Evolutionary conservation across 106 monocot species (phyloP), one percentile per base, ranked within the genome.

Genomic region (Ottelia alismoides): DNA sequence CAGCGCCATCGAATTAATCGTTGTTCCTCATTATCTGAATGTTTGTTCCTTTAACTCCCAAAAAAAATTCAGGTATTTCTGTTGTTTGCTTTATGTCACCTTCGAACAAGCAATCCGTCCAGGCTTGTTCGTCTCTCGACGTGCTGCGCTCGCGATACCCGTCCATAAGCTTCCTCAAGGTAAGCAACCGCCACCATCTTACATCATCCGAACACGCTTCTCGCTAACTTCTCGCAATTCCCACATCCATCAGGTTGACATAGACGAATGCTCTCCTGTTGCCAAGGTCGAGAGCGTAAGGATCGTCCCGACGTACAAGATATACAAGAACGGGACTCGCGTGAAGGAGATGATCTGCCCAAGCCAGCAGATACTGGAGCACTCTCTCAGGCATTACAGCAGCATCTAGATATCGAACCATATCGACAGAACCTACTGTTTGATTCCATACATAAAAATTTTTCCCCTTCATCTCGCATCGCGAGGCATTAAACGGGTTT

Each of bases 81-180:
- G 80, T 89, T 12, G 77, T 83, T 21, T 72, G 63, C 58, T 89
- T 89, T 60, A 77, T 69, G 71, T 56, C 68, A 9, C 26, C 67
- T 18, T 55, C 55, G 22, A 80, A 77, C 47, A 56, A 64, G 49
- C 70, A 77, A 6, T 89, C 84, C 62, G 23, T 35, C 31, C 63
- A 74, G 64, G 74, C 77, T 2, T 45, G 62, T 12, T 71, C 74
- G 53, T 77, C 72, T 44, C 62, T 89, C 7, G 69, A 89, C 48
- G 28, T 52, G 0, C 74, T 89, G 32, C 80, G 89, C 30, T 49
- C 55, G 11, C 53, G 63, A 66, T 75, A 74, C 46, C 89, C 89
- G 22, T 89, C 76, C 29, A 65, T 77, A 27, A 89, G 80, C 69
- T 89, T 89, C 53, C 80, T 89, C 28, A 89, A 89, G 80, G 89